Conservation (phyloP, 2,329 filamentous ascomycete species). For the Hypoxylon sp. region DNA sequence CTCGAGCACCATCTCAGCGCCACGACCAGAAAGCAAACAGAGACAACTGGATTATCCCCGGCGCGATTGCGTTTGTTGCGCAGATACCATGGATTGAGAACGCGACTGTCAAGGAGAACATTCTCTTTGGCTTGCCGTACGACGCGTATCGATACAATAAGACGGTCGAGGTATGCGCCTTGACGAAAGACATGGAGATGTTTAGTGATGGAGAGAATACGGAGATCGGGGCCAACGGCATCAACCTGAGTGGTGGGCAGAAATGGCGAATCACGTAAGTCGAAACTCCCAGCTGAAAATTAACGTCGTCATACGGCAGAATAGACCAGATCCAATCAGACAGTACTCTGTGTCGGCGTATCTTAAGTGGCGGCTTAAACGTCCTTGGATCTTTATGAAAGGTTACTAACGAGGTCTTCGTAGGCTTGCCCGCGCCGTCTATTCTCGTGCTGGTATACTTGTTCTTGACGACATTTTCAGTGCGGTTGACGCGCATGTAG, state of each 20-base stretch:
- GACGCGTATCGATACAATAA: conserved; percentile 77
- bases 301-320: background rate
- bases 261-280: conserved; percentile 78
- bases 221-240: conserved; percentile 85
- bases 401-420: conserved; percentile 27
- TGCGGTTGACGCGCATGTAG: conserved; percentile 84
- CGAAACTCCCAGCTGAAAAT: background rate
- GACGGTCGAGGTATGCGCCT: conserved; percentile 78
- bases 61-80: conserved; percentile 78
- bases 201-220: conserved; percentile 82
- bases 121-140: conserved; percentile 79
- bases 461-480: conserved; percentile 88
- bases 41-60: conserved; percentile 76
- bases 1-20: conserved; percentile 65
- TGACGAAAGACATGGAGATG: conserved; percentile 82
- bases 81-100: conserved; percentile 91
- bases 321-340: background rate
- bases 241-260: conserved; percentile 86
- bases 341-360: background rate
- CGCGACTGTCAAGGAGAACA: conserved; percentile 81
- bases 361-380: background rate
- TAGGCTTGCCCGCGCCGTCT: conserved; percentile 78
- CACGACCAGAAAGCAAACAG: conserved; percentile 72
- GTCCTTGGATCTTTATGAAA: background rate
- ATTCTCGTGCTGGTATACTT: conserved; percentile 81